A percentile compares a stretch with the other conserved stretches of the same genome.
Evolutionary conservation across 257 asterid species (phyloP).

Genomic region (Ocimum tenuiflorum): DNA sequence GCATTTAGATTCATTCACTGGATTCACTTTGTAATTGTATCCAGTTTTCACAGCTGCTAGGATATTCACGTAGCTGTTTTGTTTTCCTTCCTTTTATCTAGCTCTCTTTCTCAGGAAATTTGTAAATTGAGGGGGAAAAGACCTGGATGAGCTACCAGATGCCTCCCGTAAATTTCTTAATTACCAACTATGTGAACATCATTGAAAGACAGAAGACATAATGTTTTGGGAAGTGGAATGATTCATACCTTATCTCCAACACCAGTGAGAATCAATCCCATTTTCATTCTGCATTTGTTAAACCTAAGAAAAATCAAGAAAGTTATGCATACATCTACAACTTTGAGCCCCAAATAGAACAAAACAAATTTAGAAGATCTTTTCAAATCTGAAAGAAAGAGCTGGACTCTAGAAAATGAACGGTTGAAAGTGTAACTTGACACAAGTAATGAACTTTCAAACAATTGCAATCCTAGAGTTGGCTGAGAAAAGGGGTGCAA

Average conservation of each 20-base stretch:
- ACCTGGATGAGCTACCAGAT: background rate
- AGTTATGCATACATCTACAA: conserved; percentile 16
- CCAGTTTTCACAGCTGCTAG: background rate
- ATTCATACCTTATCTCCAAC: conserved; percentile 78
- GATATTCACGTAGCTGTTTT: too few species aligned
- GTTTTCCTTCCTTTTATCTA: background rate
- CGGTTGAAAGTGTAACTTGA: background rate
- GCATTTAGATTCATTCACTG: too few species aligned
- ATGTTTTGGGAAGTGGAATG: background rate
- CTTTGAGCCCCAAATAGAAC: conserved; percentile 16
- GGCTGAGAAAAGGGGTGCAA: too few species aligned
- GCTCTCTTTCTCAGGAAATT: background rate
- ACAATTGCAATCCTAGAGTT: too few species aligned
- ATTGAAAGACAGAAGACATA: background rate
- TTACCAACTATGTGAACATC: background rate
- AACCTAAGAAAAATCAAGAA: conserved; percentile 42
- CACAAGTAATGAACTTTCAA: background rate
- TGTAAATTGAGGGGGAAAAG: background rate
- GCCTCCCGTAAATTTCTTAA: conserved; percentile 9
- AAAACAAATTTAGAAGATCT: background rate
- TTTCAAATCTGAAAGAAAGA: conserved; percentile 8
- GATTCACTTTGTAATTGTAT: too few species aligned
- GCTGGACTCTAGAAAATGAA: background rate
- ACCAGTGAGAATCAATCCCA: conserved; percentile 81
- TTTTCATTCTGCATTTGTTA: conserved; percentile 83